Evolutionary conservation across 1,139 yeast species (phyloP), one percentile per base, ranked within the genome.

Genomic region (Scheffersomyces cryptocercus): DNA sequence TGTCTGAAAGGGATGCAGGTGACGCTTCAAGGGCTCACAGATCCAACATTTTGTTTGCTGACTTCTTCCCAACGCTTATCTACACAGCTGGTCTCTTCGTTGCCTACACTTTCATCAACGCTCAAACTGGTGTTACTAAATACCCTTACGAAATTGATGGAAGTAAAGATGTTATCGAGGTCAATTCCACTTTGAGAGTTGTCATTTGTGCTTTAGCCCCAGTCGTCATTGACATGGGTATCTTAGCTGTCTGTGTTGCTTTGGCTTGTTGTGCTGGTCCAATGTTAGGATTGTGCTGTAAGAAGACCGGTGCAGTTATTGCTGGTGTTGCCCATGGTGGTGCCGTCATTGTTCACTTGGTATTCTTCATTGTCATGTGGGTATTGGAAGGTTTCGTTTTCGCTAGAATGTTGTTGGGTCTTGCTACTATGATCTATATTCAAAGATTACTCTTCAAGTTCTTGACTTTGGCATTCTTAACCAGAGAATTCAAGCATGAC

Each of bases 251-350:
- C 51, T 82, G 88, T 70, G 68, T 84, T 58, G 89, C 81, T 59
- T 66, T 90, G 70, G 88, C 98, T 13, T 93, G 99, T 75, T 93
- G 98, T 77, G 90, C 96, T 33, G 99, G 98, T 65, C 99, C 99
- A 59, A 61, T 93, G 64, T 82, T 93, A 56, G 95, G 95, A 47
- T 68, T 90, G 70, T 93, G 99, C 73, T 95, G 99, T 77, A 93
- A 93, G 81, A 88, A 88, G 79, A 91, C 98, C 45, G 96, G 97
- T 71, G 86, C 98, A 28, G 97, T 89, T 40, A 84, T 90, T 81
- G 99, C 99, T 36, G 98, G 89, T 61, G 73, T 95, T 66, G 97
- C 98, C 32, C 99, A 93, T 65, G 98, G 97, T 73, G 72, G 87
- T 61, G 90, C 97, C 26, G 96, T 93, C 47, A 65, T 93, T 61